Base-by-base conservation (phyloP, 441 rosid genomes). In the Gossypium davidsonii region DNA sequence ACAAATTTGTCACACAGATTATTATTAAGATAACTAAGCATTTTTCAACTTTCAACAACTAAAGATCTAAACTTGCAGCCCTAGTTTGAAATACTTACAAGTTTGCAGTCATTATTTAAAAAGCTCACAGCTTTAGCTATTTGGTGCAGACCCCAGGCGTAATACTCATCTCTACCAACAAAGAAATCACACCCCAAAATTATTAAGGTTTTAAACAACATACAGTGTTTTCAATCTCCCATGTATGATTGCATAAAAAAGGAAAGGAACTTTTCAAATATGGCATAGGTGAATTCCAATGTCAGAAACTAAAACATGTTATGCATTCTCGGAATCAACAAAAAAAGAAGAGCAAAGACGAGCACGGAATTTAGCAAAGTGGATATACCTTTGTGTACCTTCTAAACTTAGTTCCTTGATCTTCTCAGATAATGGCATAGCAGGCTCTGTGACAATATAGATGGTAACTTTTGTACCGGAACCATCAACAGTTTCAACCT, bases 81-180 rank as follows among this genome's bases (percentile, higher is more conserved):
- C 60, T 25, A 37, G 52, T 11, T 73, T 66, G 11, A 39, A 17
- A 69, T 10, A 82, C 99, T 86, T 78, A 96, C 99, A 74, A 96
- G 96, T 77, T 96, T 96, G 83, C 99, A 93, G 77, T 93, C 99
- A 74, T 90, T 96, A 86, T 93, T 93, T 81, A 93, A 83, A 82
- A 96, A 91, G 97, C 97, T 96, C 85, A 93, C 97, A 53, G 97
- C 99, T 83, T 96, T 96, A 79, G 97, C 87, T 82, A 93, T 89
- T 85, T 91, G 98, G 84, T 86, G 85, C 73, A 96, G 84, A 17
- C 99, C 98, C 90, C 96, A 83, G 8, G 98, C 93, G 70, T 85
- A 96, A 82, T 93, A 93, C 79, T 91, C 98, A 85, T 93, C 98
- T 89, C 99, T 96, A 76, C 66, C 76, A 80, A 14, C 12, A 80